Base-by-base conservation (phyloP, 169 alveolate genomes). In the Eimeria maxima region DNA sequence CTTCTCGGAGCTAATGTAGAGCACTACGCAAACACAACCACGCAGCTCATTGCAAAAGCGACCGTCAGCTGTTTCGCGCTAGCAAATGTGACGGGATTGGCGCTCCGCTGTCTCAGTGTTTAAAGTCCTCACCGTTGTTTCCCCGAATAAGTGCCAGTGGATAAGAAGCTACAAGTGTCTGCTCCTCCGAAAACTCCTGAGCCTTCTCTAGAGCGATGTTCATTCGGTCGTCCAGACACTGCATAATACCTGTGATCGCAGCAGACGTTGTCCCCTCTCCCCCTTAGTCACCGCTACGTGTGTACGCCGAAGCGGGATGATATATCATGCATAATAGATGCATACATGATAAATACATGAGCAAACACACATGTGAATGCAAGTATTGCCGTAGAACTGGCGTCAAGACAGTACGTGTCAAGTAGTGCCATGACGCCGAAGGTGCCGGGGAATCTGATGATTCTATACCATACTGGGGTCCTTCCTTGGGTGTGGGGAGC, bases 111-210 rank as follows among this genome's bases (percentile, higher is more conserved):
- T 60, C n/a, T 20, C 5, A 1, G 24, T 10, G 55, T 73, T 13
- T 24, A 33, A 57, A 13, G 16, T 22, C 20, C 74, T 42, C 73
- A 95, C 97, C 97, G 90, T 95, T 95, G 81, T 95, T 95, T 7
- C 97, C 97, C 2, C 97, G 86, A 24, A 95, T 87, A 18, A 95
- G 88, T 1, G 97, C 92, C 22, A 80, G 69, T 24, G 93, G 93
- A 63, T 93, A 78, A 24, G 96, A 55, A 27, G 86, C 86, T 8
- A 63, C 74, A 63, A 78, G 81, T 11, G 78, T 93, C n/a, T 38
- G 95, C 27, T 93, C 96, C 45, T 95, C 93, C 29, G 92, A 67
- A 53, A 65, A 87, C 24, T 84, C 92, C 87, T 90, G 94, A 11
- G 95, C 88, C 44, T 90, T 78, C n/a, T 81, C 94, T 60, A 95